A percentile compares a stretch with the other conserved stretches of the same genome.
These are phyloP conservation scores for Myriangium duriaei DNA, from an alignment of 2,329 filamentous ascomycete genomes.

Conservation along the genomic window DNA sequence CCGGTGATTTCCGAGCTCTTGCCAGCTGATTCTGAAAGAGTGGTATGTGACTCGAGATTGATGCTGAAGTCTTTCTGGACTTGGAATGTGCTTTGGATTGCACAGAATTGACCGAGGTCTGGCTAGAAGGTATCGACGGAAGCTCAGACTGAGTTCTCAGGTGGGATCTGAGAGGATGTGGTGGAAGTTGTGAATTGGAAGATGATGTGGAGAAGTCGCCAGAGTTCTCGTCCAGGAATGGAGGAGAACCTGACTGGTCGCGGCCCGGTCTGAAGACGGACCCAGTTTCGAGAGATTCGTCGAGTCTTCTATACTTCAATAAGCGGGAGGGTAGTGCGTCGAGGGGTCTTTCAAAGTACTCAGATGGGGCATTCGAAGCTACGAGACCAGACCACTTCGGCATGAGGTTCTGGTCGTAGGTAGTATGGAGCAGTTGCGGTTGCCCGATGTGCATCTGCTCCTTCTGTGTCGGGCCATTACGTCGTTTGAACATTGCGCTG, in stretches of 20 bases:
- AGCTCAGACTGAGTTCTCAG: slow-evolving; percentile 5
- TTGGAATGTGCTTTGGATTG: background rate
- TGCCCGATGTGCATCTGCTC: slow-evolving; percentile 9
- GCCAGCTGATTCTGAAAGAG: background rate
- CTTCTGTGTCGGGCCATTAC: slow-evolving; percentile 3
- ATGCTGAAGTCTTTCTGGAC: background rate
- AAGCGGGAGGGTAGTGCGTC: slow-evolving; percentile 8
- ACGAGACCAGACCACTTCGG: slow-evolving; percentile 6
- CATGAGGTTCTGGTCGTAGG: slow-evolving; percentile 8
- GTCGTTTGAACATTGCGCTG: slow-evolving; percentile 10
- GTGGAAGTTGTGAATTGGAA: background rate
- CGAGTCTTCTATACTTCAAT: slow-evolving; percentile 8
- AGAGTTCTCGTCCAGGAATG: background rate
- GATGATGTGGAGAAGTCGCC: background rate
- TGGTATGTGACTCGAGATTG: slow-evolving; percentile 5
- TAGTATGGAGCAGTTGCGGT: slow-evolving; percentile 9
- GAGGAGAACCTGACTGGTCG: slow-evolving; percentile 2
- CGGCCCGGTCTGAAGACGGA: slow-evolving; percentile 7
- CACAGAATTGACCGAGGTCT: background rate
- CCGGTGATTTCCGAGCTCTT: no score
- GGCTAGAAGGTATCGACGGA: slow-evolving; percentile 1
- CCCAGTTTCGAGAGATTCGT: slow-evolving; percentile 7
- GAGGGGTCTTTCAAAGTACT: slow-evolving; percentile 8
- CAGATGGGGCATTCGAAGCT: slow-evolving; percentile 8
- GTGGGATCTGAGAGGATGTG: slow-evolving; percentile 1